Base-by-base conservation (phyloP, 805 yeast species). In the Yamadazyma laniorum region DNA sequence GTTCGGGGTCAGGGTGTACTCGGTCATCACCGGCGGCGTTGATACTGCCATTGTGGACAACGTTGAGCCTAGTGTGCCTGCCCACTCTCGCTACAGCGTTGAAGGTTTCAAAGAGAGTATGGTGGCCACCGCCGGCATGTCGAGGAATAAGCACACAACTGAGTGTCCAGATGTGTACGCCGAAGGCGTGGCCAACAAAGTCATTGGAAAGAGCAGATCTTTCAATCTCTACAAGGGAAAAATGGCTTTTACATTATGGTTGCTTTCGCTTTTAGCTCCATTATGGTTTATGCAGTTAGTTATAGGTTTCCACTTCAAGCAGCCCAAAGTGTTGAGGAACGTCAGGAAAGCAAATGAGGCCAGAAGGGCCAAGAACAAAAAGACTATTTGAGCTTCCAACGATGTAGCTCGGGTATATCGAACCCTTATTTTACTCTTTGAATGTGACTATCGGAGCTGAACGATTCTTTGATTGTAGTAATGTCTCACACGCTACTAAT, bases 171-270 rank as follows among this genome's bases (percentile, higher is more conserved):
- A 47, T 9, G 48, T 47, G 18, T 55, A 57, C 33, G 65, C 67
- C 19, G 44, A 56, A 30, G 45, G 52, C 19, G 52, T 61, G 3
- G 55, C 52, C 14, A 19, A 37, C 12, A 45, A 49, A 23, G 43
- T 59, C 30, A 42, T 48, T 22, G 42, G 42, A 7, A 38, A 33
- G 16, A 48, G 45, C 34, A 47, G 55, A 5, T 60, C 62, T 5
- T 59, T 62, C 42, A 59, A 59, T 39, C 42, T 61, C 23, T 62
- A 52, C 34, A 44, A 47, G 28, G 68, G 68, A 8, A 50, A 49
- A 3, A 15, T 25, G n/a, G 53, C 63, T 3, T 50, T 42, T 29
- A 13, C 37, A 3, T 37, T 54, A 19, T 52, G 52, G 18, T 48
- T 50, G n/a, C 18, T 39, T 6, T 32, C 50, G 12, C 33, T 54